Percentiles rank a stretch among this genome's conserved stretches.
Evolutionary conservation across 2,329 filamentous ascomycete genomes (phyloP).

Genomic region (Rosellinia necatrix): DNA sequence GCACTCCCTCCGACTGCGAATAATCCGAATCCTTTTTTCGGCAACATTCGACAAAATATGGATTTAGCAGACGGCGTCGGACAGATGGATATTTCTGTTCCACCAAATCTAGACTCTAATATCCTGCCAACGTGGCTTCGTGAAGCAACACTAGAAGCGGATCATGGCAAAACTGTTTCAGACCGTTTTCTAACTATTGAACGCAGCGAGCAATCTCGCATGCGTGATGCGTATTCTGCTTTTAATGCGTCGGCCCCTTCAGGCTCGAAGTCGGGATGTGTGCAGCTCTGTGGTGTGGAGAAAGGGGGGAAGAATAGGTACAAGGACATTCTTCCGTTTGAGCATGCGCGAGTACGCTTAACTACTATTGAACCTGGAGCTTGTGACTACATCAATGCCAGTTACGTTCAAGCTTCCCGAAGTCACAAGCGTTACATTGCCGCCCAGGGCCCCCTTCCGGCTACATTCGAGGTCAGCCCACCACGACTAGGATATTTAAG

Average conservation of each 20-base stretch:
- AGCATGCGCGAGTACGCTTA: constrained; percentile 86
- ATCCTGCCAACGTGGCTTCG: constrained; percentile 78
- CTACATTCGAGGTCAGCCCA: constrained; percentile 81
- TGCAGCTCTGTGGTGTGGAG: constrained; percentile 89
- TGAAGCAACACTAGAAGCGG: constrained; percentile 64
- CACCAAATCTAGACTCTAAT: constrained; percentile 50
- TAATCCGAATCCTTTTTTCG: constrained; percentile 86
- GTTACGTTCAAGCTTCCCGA: constrained; percentile 76
- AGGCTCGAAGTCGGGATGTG: constrained; percentile 40
- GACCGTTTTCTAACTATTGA: constrained; percentile 86
- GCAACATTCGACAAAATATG: constrained; percentile 95
- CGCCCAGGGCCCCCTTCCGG: constrained; percentile 88
- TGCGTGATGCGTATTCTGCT: constrained; percentile 74
- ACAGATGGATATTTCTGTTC: constrained; percentile 66
- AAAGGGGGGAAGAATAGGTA: constrained; percentile 96
- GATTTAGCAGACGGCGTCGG: constrained; percentile 93
- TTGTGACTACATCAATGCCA: constrained; percentile 97
- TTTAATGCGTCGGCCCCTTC: constrained; percentile 50
- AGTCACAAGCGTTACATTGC: constrained; percentile 95
- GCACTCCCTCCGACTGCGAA: constrained; percentile 73
- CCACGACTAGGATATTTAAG: background rate
- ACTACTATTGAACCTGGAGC: constrained; percentile 66
- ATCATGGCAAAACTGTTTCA: constrained; percentile 80
- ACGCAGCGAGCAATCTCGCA: constrained; percentile 83
- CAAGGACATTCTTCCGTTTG: constrained; percentile 96